Conservation (phyloP, 1,284 basidiomycete genomes). For the Mycena sp. region DNA sequence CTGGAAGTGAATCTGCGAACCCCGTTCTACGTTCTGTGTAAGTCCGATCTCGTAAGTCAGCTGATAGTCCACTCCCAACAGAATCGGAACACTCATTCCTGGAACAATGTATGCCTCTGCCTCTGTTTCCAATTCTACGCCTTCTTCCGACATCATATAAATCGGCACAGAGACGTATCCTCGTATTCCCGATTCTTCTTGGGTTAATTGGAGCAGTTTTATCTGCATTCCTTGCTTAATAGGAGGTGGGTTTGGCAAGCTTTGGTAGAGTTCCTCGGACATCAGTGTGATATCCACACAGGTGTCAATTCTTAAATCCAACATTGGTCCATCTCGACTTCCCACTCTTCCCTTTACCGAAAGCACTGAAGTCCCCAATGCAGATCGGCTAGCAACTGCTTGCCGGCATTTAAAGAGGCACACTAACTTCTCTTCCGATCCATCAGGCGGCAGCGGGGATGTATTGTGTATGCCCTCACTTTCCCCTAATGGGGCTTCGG, state of each 20-base stretch:
- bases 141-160: constrained; percentile 23
- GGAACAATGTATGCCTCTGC: constrained; percentile 44
- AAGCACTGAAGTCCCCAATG: constrained; percentile 24
- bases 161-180: constrained; percentile 31
- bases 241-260: background rate
- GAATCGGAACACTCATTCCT: constrained; percentile 40
- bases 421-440: background rate
- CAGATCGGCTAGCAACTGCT: constrained; percentile 7
- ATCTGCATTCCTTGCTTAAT: constrained; percentile 28
- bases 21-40: background rate
- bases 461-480: too few relatives aligned
- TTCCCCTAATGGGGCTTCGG: background rate
- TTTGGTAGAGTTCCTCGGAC: constrained; percentile 22
- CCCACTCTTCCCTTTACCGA: constrained; percentile 26
- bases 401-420: background rate
- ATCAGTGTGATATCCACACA: constrained; percentile 38
- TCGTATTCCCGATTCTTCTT: constrained; percentile 21
- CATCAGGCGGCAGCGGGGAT: background rate
- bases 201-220: constrained; percentile 32
- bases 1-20: constrained; percentile 1
- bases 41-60: constrained; percentile 37
- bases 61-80: constrained; percentile 45
- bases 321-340: background rate
- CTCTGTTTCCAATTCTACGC: constrained; percentile 28
- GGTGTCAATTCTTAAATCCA: constrained; percentile 35